Percentiles rank a stretch among this genome's conserved stretches.
Conservation (phyloP, 2,329 filamentous ascomycete species). For the Fusarium ambrosium region DNA sequence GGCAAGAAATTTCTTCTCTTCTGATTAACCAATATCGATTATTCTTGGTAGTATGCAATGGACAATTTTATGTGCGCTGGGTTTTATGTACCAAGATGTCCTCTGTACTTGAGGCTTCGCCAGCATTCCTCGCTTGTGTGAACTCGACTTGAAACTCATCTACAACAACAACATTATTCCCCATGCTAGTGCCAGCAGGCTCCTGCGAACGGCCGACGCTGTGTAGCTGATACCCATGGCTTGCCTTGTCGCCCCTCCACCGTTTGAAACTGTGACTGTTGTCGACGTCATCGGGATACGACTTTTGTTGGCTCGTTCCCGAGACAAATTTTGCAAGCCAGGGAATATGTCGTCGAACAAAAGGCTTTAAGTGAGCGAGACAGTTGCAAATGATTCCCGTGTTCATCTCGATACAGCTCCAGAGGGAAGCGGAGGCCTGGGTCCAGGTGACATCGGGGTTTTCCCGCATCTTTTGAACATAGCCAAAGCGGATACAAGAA, state of each 20-base stretch:
- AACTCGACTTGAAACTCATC: not conserved
- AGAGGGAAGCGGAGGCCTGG: not conserved
- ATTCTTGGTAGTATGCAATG: not conserved
- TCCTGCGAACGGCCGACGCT: not conserved
- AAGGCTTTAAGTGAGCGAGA: constrained; percentile 8
- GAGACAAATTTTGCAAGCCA: not conserved
- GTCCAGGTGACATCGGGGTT: constrained; percentile 16
- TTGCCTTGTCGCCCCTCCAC: constrained; percentile 8
- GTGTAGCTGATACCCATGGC: constrained; percentile 5
- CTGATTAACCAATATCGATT: not conserved
- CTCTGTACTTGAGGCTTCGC: not conserved
- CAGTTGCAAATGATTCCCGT: constrained; percentile 12
- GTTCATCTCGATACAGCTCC: constrained; percentile 23
- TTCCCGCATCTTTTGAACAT: constrained; percentile 3
- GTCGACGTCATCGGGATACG: not conserved
- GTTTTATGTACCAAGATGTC: not conserved
- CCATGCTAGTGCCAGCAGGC: not conserved
- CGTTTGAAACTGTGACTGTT: constrained; percentile 7
- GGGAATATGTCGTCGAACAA: constrained; percentile 12
- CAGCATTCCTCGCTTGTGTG: not conserved
- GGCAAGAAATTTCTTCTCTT: not conserved
- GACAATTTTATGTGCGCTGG: not conserved
- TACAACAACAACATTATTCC: not conserved
- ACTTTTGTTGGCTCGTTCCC: not conserved
- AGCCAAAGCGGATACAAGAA: constrained; percentile 12